Evolutionary conservation across 345 rosid genomes (phyloP).

Genomic region (Syzygium aqueum): DNA sequence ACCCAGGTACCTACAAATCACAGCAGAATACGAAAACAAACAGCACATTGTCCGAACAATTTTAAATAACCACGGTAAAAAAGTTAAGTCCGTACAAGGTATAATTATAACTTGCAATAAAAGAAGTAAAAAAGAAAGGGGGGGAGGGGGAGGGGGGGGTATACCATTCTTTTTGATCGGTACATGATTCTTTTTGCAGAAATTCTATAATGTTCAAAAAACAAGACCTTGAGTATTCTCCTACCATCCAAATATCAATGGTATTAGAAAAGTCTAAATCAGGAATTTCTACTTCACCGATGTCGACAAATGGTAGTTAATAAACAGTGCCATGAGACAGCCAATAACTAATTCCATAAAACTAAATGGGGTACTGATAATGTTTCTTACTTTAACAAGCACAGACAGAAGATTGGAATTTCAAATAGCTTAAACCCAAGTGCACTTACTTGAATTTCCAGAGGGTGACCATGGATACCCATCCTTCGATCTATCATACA

Average conservation of each 20-base stretch:
- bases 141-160: neutral
- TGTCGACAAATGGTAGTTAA: neutral
- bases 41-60: neutral
- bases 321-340: neutral
- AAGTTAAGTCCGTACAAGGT: neutral
- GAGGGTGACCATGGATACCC: slow-evolving; percentile 95
- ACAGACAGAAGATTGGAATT: neutral
- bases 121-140: too few species aligned
- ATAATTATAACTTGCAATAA: neutral
- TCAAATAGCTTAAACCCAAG: neutral
- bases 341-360: neutral
- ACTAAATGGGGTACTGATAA: neutral
- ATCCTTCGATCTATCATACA: slow-evolving; percentile 91
- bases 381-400: neutral
- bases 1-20: neutral
- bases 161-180: neutral
- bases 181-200: neutral
- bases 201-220: neutral
- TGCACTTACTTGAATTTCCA: slow-evolving; percentile 72
- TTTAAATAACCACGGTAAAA: neutral
- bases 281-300: neutral
- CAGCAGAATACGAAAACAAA: neutral
- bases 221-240: neutral
- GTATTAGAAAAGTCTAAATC: neutral
- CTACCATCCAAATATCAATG: neutral